Conservation (phyloP, 2,329 filamentous ascomycete genomes). For the Penicillium janthinellum region DNA sequence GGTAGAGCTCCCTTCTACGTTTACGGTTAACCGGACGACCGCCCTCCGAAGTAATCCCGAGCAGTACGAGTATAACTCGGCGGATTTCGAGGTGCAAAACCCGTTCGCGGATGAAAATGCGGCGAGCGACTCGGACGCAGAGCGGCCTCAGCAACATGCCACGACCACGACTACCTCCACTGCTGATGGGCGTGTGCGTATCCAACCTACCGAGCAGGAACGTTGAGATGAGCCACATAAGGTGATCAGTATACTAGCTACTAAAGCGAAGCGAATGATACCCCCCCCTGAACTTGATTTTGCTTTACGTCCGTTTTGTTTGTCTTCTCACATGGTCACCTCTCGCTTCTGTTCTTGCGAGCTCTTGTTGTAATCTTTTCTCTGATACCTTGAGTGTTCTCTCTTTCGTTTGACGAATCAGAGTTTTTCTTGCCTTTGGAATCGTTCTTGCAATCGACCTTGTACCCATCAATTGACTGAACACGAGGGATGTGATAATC, state of each 20-base stretch:
- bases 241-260: not conserved
- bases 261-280: conserved; percentile 7
- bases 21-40: conserved; percentile 19
- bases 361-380: not conserved
- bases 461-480: not conserved
- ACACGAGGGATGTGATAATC: not conserved
- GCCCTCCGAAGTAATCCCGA: conserved; percentile 10
- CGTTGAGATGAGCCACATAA: conserved; percentile 10
- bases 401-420: not conserved
- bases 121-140: conserved; percentile 15
- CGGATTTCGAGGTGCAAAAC: conserved; percentile 45
- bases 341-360: not conserved
- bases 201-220: conserved; percentile 18
- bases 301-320: not conserved
- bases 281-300: conserved; percentile 6
- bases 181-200: conserved; percentile 7
- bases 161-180: not conserved
- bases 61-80: conserved; percentile 41
- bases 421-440: not conserved
- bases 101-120: conserved; percentile 43
- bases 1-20: conserved; percentile 14
- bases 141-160: conserved; percentile 13
- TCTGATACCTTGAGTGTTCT: conserved; percentile 7
- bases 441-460: not conserved
- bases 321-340: not conserved